Evolutionary conservation across 805 yeast genomes (phyloP).

Genomic region (Candida sonorensis): DNA sequence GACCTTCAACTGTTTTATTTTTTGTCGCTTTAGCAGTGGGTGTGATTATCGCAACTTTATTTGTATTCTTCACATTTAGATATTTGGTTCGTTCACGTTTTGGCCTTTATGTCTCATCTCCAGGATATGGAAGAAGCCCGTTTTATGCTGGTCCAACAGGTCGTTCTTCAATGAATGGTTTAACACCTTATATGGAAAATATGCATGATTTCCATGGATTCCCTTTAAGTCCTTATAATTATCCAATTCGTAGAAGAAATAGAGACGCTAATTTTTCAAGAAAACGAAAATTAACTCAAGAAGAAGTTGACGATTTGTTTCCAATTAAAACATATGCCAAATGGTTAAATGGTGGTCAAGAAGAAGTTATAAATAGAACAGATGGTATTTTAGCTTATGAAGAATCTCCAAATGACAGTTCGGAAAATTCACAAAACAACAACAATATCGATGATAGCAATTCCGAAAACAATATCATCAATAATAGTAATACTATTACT

Average conservation of each 20-base stretch:
- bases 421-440: constrained; percentile 22
- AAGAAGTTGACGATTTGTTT: constrained; percentile 54
- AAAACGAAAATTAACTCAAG: constrained; percentile 46
- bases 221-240: too few relatives aligned
- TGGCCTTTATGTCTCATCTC: constrained; percentile 43
- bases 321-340: constrained; percentile 50
- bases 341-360: constrained; percentile 59
- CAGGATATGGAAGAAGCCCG: constrained; percentile 18
- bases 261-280: constrained; percentile 25
- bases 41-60: constrained; percentile 46
- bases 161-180: constrained; percentile 19
- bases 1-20: constrained; percentile 58
- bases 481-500: background rate
- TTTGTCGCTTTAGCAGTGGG: constrained; percentile 61
- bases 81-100: constrained; percentile 51
- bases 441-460: background rate
- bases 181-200: constrained; percentile 18
- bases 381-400: constrained; percentile 27
- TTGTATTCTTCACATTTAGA: constrained; percentile 53
- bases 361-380: constrained; percentile 40
- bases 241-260: constrained; percentile 30
- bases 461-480: background rate
- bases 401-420: constrained; percentile 19
- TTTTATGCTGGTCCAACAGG: constrained; percentile 20
- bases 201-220: constrained; percentile 8